Conservation (phyloP, 345 rosid species). For the Salix arbutifolia region DNA sequence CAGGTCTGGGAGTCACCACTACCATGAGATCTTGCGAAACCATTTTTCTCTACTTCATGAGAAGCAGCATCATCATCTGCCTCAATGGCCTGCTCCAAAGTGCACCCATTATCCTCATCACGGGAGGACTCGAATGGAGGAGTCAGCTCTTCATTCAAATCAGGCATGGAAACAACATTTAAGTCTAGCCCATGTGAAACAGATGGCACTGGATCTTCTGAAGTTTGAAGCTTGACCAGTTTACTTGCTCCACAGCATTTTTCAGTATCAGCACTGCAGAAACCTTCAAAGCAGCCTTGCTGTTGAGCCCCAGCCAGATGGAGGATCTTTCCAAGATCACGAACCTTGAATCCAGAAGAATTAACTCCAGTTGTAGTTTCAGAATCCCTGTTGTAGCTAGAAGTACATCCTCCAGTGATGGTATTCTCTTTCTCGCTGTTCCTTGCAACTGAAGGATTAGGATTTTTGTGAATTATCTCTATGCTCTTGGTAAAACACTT, state of each 20-base stretch:
- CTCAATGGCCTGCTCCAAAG: constrained; percentile 55
- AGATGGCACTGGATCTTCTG: constrained; percentile 40
- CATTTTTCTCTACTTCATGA: constrained; percentile 52
- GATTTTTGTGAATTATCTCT: constrained; percentile 54
- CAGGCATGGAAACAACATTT: constrained; percentile 80
- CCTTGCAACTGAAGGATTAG: constrained; percentile 23
- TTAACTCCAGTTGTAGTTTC: constrained; percentile 27
- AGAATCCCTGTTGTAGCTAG: constrained; percentile 33
- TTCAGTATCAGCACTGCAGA: constrained; percentile 57
- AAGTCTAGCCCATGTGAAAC: constrained; percentile 64
- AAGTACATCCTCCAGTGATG: constrained; percentile 35
- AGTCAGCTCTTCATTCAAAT: constrained; percentile 81
- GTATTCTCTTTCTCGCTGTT: constrained; percentile 33
- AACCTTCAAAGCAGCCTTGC: constrained; percentile 59
- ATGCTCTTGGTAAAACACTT: constrained; percentile 62
- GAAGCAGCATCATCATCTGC: constrained; percentile 74
- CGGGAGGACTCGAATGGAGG: constrained; percentile 76
- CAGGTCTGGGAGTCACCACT: constrained; percentile 54
- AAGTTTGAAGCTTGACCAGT: constrained; percentile 29
- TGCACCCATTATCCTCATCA: constrained; percentile 78
- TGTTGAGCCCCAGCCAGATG: constrained; percentile 69
- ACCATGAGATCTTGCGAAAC: constrained; percentile 55
- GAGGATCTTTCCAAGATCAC: constrained; percentile 66
- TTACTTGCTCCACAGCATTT: constrained; percentile 49
- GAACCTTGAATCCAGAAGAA: constrained; percentile 62